Evolutionary conservation across 768 basidiomycete species (phyloP).

Genomic region (Boletus reticulatus): DNA sequence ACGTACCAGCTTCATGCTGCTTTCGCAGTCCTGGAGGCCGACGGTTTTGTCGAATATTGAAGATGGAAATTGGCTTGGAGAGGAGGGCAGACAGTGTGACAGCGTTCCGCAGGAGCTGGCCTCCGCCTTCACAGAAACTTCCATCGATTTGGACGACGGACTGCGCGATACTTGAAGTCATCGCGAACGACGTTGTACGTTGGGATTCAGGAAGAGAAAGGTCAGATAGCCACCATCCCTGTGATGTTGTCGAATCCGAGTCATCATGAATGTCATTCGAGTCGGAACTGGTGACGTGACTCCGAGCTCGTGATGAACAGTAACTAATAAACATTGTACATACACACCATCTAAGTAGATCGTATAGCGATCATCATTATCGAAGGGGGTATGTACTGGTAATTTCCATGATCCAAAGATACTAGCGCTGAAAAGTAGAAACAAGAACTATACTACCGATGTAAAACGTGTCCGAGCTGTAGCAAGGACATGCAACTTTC

Average conservation of each 20-base stretch:
- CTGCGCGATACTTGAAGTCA: conserved; percentile 12
- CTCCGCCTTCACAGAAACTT: conserved; percentile 54
- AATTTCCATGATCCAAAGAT: conserved; percentile 10
- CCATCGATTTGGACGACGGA: conserved; percentile 38
- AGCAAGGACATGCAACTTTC: not conserved
- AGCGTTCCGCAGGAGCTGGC: conserved; percentile 71
- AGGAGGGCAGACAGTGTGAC: conserved; percentile 66
- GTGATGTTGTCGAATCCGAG: not conserved
- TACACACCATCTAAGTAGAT: not conserved
- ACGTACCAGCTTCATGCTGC: conserved; percentile 67
- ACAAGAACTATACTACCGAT: conserved; percentile 13
- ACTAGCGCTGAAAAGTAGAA: not conserved
- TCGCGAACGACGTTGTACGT: not conserved
- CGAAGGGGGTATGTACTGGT: conserved; percentile 7
- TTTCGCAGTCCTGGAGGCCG: conserved; percentile 64
- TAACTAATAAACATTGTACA: too few species aligned
- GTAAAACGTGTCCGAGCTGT: conserved; percentile 31
- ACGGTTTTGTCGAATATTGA: conserved; percentile 59
- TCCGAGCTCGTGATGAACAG: too few species aligned
- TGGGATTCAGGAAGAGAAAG: not conserved
- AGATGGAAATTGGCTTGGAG: conserved; percentile 54
- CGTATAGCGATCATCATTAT: conserved; percentile 9
- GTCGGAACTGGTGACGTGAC: too few species aligned
- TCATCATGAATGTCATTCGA: too few species aligned
- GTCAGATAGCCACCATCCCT: not conserved